Base-by-base conservation (phyloP, 2,329 filamentous ascomycete species). In the Aspergillus persii region DNA sequence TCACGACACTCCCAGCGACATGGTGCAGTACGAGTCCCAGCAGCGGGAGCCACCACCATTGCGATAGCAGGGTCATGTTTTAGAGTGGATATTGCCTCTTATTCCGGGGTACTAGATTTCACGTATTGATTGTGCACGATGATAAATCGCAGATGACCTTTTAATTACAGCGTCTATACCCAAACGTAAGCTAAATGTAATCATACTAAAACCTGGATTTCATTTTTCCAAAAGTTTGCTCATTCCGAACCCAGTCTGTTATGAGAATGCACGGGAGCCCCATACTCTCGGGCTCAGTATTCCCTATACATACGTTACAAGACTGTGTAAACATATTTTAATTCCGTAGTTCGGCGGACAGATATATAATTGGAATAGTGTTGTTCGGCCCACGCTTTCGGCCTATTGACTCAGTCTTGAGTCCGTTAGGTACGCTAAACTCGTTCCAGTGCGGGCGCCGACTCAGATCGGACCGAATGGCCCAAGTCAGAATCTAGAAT, bases 401-500 rank as follows among this genome's bases (percentile, higher is more conserved):
- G 7, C 33, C 15, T 50, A 27, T 50, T 50, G 18, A 33, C 49
- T 33, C 27, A 50, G 27, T 50, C 49, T 50, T 27, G 49, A 27
- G 8, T 50, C 49, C 49, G 31, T 50, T 50, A 27, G 49, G 49
- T 50, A 50, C 49, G 49, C 31, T 50, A 50, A 50, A 50, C 49
- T 50, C 29, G n/a, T 50, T 33, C 49, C 49, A 50, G 49, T 50
- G 33, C 29, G 29, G 33, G 33, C 49, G 49, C 49, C 49, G 49
- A 50, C 49, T 50, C 49, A 23, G 49, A 33, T 50, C 49, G 49
- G 49, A 18, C 49, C 49, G 49, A 50, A 50, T 50, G 31, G 49
- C 49, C 49, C 49, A 50, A 50, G 49, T 33, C 49, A n/a, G 49
- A 50, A 50, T 50, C 49, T 33, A 50, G n/a, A n/a, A n/a, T n/a